Evolutionary conservation across 352 stramenopile genomes (phyloP).

Genomic region (Globisporangium canariense): DNA sequence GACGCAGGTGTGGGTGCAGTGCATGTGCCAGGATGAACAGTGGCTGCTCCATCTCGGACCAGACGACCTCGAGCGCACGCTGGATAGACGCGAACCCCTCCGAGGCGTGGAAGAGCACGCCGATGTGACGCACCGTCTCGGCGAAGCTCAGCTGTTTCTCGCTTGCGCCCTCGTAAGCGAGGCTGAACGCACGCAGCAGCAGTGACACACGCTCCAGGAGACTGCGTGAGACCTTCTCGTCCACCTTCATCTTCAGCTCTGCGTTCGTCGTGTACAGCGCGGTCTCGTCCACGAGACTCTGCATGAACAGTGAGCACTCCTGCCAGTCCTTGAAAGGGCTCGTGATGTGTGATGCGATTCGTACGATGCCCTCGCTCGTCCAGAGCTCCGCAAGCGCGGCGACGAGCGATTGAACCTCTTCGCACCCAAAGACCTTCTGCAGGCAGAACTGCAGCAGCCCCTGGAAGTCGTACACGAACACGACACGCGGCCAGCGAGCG

Average conservation of each 20-base stretch:
- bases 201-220: conserved; percentile 38
- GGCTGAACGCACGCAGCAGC: conserved; percentile 38
- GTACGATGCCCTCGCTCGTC: conserved; percentile 25
- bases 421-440: conserved; percentile 33
- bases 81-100: conserved; percentile 48
- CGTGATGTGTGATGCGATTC: conserved; percentile 10
- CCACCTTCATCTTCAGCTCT: conserved; percentile 27
- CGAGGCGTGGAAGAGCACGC: conserved; percentile 36
- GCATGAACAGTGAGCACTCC: conserved; percentile 28
- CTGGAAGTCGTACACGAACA: conserved; percentile 43
- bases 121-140: conserved; percentile 42
- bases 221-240: conserved; percentile 32
- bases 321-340: conserved; percentile 34
- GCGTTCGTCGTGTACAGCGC: conserved; percentile 21
- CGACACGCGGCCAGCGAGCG: conserved; percentile 29
- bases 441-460: conserved; percentile 46
- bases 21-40: conserved; percentile 61
- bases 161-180: conserved; percentile 25
- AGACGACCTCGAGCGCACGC: conserved; percentile 49
- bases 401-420: conserved; percentile 33
- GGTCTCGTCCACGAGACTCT: conserved; percentile 40
- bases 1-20: conserved; percentile 49
- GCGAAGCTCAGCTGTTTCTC: conserved; percentile 26
- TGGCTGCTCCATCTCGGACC: conserved; percentile 57
- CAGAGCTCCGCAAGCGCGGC: conserved; percentile 36